A percentile compares a stretch with the other conserved stretches of the same genome.
phyloP scores from a whole-genome alignment of 352 stramenopile species.

The Globisporangium spinosum region DNA sequence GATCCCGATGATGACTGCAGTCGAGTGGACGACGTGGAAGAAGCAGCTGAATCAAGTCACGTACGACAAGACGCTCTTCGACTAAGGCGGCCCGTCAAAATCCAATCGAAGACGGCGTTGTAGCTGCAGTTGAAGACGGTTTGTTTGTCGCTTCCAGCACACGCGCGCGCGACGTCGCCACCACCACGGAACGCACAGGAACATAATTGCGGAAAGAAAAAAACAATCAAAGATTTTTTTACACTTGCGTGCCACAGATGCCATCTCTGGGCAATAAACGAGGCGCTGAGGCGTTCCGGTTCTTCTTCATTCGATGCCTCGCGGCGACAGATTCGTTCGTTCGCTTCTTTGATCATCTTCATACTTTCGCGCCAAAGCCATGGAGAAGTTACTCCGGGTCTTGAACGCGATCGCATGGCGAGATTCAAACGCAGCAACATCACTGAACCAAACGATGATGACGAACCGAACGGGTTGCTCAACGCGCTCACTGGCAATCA shows the following conservation, averaged over 20 bases:
- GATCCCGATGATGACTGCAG: constrained; percentile 74
- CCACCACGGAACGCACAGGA: constrained; percentile 3
- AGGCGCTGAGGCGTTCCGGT: neutral
- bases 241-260: constrained; percentile 14
- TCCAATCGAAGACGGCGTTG: neutral
- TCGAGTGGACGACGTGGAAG: constrained; percentile 86
- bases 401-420: neutral
- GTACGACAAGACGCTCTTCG: constrained; percentile 79
- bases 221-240: constrained; percentile 20
- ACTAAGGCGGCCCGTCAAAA: constrained; percentile 27
- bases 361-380: neutral
- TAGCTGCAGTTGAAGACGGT: constrained; percentile 3
- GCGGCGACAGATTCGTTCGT: neutral
- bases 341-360: neutral
- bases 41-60: constrained; percentile 64
- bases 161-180: constrained; percentile 3
- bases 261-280: constrained; percentile 7
- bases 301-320: constrained; percentile 2
- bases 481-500: neutral
- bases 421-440: neutral
- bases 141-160: neutral
- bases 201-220: constrained; percentile 17
- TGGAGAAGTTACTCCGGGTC: neutral
- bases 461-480: constrained; percentile 2
- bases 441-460: neutral